Evolutionary conservation across 2,329 filamentous ascomycete genomes (phyloP), one percentile per base, ranked within the genome.

Genomic region (Pseudohalonectria lignicola): DNA sequence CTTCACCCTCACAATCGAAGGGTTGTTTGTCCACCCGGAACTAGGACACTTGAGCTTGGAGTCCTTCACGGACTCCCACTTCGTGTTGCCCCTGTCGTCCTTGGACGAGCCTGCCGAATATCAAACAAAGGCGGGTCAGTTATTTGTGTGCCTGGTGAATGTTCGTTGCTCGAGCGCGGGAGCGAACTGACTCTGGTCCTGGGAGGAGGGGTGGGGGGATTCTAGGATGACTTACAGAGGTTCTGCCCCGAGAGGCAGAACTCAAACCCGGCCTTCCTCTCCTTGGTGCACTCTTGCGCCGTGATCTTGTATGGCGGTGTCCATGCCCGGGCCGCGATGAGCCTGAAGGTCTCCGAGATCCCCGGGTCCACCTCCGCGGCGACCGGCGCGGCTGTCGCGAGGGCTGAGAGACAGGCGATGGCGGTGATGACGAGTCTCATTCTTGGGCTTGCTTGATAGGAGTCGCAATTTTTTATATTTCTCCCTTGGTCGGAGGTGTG

Each of bases 51-150:
- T 31, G 11, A 31, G 16, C 15, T 17, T 31, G 5, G 30, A 31
- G 6, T 17, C 30, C 30, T 18, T 17, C 3, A 31, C 30, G 13
- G 19, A 31, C 30, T 31, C 30, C 30, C 30, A 31, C 15, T 31
- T 31, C 12, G 19, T 15, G 6, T 31, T 31, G 15, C 19, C 19
- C 5, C 19, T 31, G 15, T 31, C 30, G 13, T 31, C 30, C 16
- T 18, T 31, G 16, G 30, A 31, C 16, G 16, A 15, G 15, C 30
- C 30, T 33, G 26, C 47, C 52, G 12, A 16, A 31, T n/a, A 8
- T 10, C 8, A 4, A n/a, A 34, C 2, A 12, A 34, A 11, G 33
- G n/a, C n/a, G n/a, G n/a, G n/a, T n/a, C n/a, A n/a, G n/a, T n/a
- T n/a, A n/a, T n/a, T n/a, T n/a, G n/a, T n/a, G n/a, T n/a, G n/a